Evolutionary conservation across 495 filamentous ascomycete genomes (phyloP), one percentile per base, ranked within the genome.

Genomic region (Thermothielavioides terrestris): DNA sequence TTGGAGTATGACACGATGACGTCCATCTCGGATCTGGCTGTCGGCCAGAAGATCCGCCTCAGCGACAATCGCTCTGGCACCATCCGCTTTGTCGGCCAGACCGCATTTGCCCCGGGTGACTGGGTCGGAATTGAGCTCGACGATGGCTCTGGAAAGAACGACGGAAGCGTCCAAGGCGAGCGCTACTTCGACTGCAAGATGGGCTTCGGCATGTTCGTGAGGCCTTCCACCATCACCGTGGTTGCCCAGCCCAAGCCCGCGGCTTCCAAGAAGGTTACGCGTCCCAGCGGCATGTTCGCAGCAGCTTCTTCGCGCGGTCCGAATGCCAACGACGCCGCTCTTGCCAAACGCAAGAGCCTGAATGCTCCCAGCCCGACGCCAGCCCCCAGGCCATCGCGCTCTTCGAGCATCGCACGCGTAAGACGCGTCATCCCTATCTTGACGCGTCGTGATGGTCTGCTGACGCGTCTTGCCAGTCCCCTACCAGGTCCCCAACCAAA

Each of bases 41-140:
- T 62, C 32, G 73, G 73, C 35, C 71, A 73, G 54, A 62, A 55
- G 28, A 78, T 94, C 65, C 75, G 76, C 64, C 77, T 92, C 46
- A 77, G 68, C 63, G 85, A 94, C 62, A 87, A 87, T 60, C 85
- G 83, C 53, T 75, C 75, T 46, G 92, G 75, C 57, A 81, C 77
- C 50, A 76, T 97, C 37, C 86, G 87, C 58, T 98, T 83, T 65
- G 67, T 88, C 52, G 92, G 92, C 53, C 71, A 75, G 37, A 86
- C 90, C 22, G 68, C 77, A 51, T 95, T 97, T 66, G 80, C 87
- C 27, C 62, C 65, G 3, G 94, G 89, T 46, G 83, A 87, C 23
- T 98, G 91, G 88, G 72, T 95, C 43, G 92, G 92, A 43, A 76
- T 97, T 38, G 90, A 95, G 74, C 77, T 98, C 50, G 82, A 86